Conservation (phyloP, 2,329 filamentous ascomycete species). For the Colletotrichum liriopes region DNA sequence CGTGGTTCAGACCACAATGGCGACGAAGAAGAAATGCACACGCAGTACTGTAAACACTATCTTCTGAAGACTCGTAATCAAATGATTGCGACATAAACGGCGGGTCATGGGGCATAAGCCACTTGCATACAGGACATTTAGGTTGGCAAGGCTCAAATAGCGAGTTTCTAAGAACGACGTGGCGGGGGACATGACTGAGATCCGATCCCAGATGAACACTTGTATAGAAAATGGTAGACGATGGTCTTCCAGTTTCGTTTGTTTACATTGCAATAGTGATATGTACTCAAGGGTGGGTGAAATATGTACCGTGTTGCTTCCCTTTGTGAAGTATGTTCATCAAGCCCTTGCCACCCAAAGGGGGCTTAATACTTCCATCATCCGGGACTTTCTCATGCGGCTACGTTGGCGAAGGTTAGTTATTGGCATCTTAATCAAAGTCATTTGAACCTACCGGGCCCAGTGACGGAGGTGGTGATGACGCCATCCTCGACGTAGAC, state of each 20-base stretch:
- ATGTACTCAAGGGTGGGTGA: conserved; percentile 1
- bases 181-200: neutral
- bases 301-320: neutral
- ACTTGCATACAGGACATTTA: too few relatives aligned
- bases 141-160: neutral
- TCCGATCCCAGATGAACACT: neutral
- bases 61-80: neutral
- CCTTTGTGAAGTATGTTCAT: neutral
- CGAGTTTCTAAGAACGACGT: neutral
- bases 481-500: conserved; percentile 74
- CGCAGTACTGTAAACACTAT: neutral
- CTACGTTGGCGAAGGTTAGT: neutral
- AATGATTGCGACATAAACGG: too few relatives aligned
- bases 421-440: too few relatives aligned
- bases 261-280: conserved; percentile 11
- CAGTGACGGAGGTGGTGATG: conserved; percentile 53
- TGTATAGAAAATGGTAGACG: neutral
- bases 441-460: conserved; percentile 42
- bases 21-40: neutral
- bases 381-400: neutral
- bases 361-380: too few relatives aligned
- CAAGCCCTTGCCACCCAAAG: neutral
- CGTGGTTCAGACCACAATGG: neutral
- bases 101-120: neutral
- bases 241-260: neutral